Conservation (phyloP, 495 filamentous ascomycete genomes). For the Lentithecium fluviatile region DNA sequence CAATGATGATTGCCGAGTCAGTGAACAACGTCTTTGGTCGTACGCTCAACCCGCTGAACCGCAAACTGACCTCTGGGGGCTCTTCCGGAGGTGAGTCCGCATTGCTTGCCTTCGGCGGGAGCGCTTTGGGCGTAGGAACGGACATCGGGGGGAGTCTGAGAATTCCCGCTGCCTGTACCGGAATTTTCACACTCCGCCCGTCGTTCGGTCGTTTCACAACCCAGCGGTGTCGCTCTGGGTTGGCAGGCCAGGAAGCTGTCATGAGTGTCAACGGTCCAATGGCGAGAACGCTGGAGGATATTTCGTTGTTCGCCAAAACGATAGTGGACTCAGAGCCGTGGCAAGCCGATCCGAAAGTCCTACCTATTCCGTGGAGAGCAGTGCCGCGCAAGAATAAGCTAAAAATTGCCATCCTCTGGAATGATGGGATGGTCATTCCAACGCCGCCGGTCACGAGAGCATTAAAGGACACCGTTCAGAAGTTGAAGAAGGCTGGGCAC, state of each 20-base stretch:
- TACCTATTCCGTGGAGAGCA: slow-evolving; percentile 53
- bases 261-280: slow-evolving; percentile 56
- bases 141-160: slow-evolving; percentile 44
- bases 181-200: slow-evolving; percentile 43
- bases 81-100: slow-evolving; percentile 49
- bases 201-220: slow-evolving; percentile 39
- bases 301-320: slow-evolving; percentile 53
- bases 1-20: slow-evolving; percentile 41
- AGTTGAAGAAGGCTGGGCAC: slow-evolving; percentile 34
- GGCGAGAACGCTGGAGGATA: slow-evolving; percentile 50
- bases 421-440: slow-evolving; percentile 31
- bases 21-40: slow-evolving; percentile 55
- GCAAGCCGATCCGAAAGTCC: slow-evolving; percentile 48
- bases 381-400: slow-evolving; percentile 43
- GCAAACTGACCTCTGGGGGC: slow-evolving; percentile 51
- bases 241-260: slow-evolving; percentile 46
- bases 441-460: slow-evolving; percentile 33
- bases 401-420: slow-evolving; percentile 33
- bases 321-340: slow-evolving; percentile 52
- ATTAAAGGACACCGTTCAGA: slow-evolving; percentile 29
- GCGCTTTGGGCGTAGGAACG: slow-evolving; percentile 45
- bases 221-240: slow-evolving; percentile 27
- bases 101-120: slow-evolving; percentile 44
- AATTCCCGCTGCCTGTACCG: slow-evolving; percentile 43
- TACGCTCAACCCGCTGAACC: slow-evolving; percentile 54